Evolutionary conservation across 2,329 filamentous ascomycete genomes (phyloP), one percentile per base, ranked within the genome.

Genomic region (Atkinsonella hypoxylon): DNA sequence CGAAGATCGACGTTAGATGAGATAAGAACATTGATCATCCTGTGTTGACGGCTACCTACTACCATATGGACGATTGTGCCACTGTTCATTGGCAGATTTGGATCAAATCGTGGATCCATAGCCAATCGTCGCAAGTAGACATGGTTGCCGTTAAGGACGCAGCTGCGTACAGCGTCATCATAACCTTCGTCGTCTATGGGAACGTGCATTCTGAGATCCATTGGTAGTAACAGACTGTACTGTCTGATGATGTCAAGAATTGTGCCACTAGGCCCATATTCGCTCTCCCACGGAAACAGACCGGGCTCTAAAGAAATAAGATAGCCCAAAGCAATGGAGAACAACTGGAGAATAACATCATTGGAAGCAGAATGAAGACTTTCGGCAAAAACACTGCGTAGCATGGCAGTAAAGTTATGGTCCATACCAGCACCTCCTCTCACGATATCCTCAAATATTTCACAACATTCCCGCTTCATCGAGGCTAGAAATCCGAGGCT

Each of bases 41-140:
- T 56, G 2, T 56, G 32, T 4, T 62, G 55, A 3, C 53, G 49
- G 2, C 57, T 57, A 5, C 60, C 58, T 1, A 60, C 60, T 10
- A 64, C 65, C 31, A 60, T 56, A 36, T 68, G 65, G n/a, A 64
- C 56, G 44, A 67, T 57, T 1, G 60, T 64, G 1, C 61, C 62
- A 8, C 34, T 40, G 5, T 38, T 17, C 40, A 32, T 44, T 9
- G 52, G 44, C 2, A 62, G 51, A 20, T 66, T 59, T 2, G 60
- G 57, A n/a, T 65, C 49, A 30, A 67, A 68, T 8, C 64, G 58
- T 0, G 58, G 55, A 49, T 68, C 64, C 10, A 54, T 51, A 1
- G 54, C 52, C 1, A 67, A 56, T 1, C 65, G 61, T 20, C 59
- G 50, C 12, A 67, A 49, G 17, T 59, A 53, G n/a, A 67, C 53